Conservation (phyloP, 805 yeast genomes). For the Yarrowia porcina region DNA sequence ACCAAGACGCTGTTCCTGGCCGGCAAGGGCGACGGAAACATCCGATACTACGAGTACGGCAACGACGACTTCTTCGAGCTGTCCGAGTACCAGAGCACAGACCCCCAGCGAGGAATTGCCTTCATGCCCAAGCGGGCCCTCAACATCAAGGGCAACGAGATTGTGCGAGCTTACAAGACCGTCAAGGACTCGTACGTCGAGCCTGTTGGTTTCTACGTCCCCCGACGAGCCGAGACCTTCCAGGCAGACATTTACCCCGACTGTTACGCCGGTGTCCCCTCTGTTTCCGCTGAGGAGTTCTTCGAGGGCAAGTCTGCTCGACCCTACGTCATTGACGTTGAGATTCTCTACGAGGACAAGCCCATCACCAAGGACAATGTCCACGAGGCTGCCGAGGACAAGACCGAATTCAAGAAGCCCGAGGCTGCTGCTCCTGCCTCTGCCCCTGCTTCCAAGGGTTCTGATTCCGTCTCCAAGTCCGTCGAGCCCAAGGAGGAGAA, state of each 20-base stretch:
- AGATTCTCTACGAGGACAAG: slow-evolving; percentile 72
- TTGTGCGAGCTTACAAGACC: slow-evolving; percentile 79
- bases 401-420: slow-evolving; percentile 27
- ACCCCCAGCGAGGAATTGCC: slow-evolving; percentile 96
- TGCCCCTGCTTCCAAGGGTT: slow-evolving; percentile 33
- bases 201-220: slow-evolving; percentile 89
- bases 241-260: slow-evolving; percentile 92
- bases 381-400: slow-evolving; percentile 33
- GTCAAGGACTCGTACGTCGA: slow-evolving; percentile 80
- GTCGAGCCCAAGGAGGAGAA: slow-evolving; percentile 34
- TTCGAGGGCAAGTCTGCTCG: slow-evolving; percentile 70
- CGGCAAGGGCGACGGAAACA: slow-evolving; percentile 98
- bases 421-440: slow-evolving; percentile 36
- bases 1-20: slow-evolving; percentile 81
- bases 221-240: slow-evolving; percentile 89
- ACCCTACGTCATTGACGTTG: slow-evolving; percentile 76
- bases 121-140: slow-evolving; percentile 80
- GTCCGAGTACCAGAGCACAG: slow-evolving; percentile 84
- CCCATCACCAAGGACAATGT: slow-evolving; percentile 43
- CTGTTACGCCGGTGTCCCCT: slow-evolving; percentile 77
- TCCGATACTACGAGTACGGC: slow-evolving; percentile 87
- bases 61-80: slow-evolving; percentile 77
- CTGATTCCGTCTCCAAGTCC: slow-evolving; percentile 28
- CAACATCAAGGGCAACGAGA: slow-evolving; percentile 77
- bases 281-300: slow-evolving; percentile 77